Evolutionary conservation across 1,139 yeast species (phyloP).

Genomic region (Yamadazyma siamensis): DNA sequence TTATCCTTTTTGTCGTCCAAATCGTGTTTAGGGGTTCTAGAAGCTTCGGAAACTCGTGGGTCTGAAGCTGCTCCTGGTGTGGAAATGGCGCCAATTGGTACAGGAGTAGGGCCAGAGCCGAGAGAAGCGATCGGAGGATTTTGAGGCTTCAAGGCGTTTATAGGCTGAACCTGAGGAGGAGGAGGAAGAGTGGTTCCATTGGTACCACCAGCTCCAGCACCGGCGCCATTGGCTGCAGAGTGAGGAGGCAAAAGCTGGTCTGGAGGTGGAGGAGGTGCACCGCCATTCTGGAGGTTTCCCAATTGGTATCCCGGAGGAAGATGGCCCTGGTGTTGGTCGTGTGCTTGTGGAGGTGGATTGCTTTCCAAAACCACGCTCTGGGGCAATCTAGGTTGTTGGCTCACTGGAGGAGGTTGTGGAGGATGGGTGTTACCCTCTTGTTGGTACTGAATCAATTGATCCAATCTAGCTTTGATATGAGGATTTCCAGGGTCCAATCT

Average conservation of each 20-base stretch:
- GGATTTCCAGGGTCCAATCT: conserved; percentile 92
- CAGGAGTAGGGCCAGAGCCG: conserved; percentile 2
- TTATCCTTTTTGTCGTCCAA: conserved; percentile 35
- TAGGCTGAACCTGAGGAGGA: conserved; percentile 3
- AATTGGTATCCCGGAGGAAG: conserved; percentile 12
- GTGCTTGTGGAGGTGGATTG: conserved; percentile 26
- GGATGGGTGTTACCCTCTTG: conserved; percentile 68
- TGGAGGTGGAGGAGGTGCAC: conserved; percentile 12
- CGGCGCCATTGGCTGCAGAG: background rate
- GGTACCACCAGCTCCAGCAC: too few relatives aligned
- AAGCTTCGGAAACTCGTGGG: conserved; percentile 8
- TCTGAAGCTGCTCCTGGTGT: conserved; percentile 8
- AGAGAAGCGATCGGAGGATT: conserved; percentile 3
- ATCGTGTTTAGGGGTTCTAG: conserved; percentile 26
- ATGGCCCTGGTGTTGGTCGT: conserved; percentile 1
- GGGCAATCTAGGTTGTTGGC: conserved; percentile 56
- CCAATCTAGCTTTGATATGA: conserved; percentile 89
- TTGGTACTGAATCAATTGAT: conserved; percentile 74
- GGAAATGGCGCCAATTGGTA: too few relatives aligned
- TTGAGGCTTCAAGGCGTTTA: conserved; percentile 2
- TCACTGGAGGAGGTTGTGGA: conserved; percentile 66
- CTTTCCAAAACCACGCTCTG: conserved; percentile 58
- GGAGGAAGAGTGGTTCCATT: conserved; percentile 7
- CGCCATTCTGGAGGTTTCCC: conserved; percentile 4
- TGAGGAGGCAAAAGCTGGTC: conserved; percentile 6